Conservation (phyloP, 2,329 filamentous ascomycete genomes). For the Curvularia sp. region DNA sequence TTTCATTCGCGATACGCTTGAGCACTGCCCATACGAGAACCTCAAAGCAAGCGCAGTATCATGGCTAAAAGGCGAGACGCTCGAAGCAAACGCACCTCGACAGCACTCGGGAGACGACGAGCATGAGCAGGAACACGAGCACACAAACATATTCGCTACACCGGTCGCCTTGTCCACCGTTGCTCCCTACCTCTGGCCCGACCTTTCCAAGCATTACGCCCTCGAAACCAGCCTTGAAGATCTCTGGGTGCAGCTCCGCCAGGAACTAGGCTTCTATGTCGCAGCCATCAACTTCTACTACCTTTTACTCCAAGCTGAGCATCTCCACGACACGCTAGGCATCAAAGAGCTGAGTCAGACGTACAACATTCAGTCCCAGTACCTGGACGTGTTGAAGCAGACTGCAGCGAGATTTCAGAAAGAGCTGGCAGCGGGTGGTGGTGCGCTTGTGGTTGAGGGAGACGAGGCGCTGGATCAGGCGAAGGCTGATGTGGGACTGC, state of each 20-base stretch:
- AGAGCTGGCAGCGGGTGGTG: conserved; percentile 46
- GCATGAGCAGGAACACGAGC: conserved; percentile 5
- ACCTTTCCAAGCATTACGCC: conserved; percentile 53
- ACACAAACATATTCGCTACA: conserved; percentile 54
- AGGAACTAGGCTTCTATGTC: conserved; percentile 62
- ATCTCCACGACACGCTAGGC: conserved; percentile 56
- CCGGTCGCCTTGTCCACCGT: conserved; percentile 57
- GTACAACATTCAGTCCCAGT: conserved; percentile 52
- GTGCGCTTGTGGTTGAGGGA: conserved; percentile 48
- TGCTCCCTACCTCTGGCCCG: conserved; percentile 61
- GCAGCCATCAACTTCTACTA: conserved; percentile 66
- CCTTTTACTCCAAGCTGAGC: conserved; percentile 59
- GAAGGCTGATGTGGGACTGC: conserved; percentile 41
- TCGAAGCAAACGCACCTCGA: conserved; percentile 53
- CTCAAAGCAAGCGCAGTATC: conserved; percentile 64
- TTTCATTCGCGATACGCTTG: conserved; percentile 62
- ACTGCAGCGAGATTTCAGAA: conserved; percentile 47
- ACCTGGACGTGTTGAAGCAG: conserved; percentile 53
- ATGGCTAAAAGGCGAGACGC: conserved; percentile 67
- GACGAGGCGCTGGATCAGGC: conserved; percentile 46
- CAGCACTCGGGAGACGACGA: conserved; percentile 18
- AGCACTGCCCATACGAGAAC: conserved; percentile 61
- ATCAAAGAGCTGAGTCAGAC: conserved; percentile 54
- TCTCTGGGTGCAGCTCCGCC: conserved; percentile 55
- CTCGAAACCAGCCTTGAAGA: conserved; percentile 33